Conservation (phyloP, 2,329 filamentous ascomycete species). For the Akanthomyces uredinophilus region DNA sequence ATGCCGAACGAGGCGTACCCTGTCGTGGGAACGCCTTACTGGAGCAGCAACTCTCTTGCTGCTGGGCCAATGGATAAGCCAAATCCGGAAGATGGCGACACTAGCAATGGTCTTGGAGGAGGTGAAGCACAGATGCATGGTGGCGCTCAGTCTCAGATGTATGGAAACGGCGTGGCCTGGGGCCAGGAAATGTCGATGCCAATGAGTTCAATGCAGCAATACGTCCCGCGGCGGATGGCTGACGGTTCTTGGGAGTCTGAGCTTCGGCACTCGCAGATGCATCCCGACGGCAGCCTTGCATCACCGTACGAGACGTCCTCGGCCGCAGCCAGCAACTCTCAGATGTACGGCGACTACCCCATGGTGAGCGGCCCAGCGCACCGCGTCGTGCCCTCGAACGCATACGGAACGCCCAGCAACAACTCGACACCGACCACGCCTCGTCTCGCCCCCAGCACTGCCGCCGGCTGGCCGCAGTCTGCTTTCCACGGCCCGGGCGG, state of each 20-base stretch:
- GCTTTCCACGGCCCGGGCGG: background rate
- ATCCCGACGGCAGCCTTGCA: background rate
- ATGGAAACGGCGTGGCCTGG: background rate
- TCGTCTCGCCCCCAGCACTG: background rate
- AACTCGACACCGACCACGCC: background rate
- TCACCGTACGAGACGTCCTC: constrained; percentile 4
- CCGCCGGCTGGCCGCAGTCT: background rate
- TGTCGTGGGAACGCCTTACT: background rate
- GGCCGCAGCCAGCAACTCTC: background rate
- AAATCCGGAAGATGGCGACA: background rate
- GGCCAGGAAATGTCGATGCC: constrained; percentile 1
- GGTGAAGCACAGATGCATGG: background rate
- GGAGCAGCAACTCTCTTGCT: background rate
- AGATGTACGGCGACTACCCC: background rate
- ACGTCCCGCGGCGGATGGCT: background rate
- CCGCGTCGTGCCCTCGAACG: constrained; percentile 7
- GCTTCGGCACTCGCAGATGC: background rate
- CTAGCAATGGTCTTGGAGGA: background rate
- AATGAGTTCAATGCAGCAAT: constrained; percentile 1
- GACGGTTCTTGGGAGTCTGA: background rate
- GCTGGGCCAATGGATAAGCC: background rate
- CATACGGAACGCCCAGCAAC: background rate
- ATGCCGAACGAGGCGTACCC: constrained; percentile 2
- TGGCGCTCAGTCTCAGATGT: background rate
- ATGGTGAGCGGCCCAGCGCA: background rate